Evolutionary conservation across 352 stramenopile species (phyloP), one percentile per base, ranked within the genome.

Genomic region (Globisporangium camurandrum): DNA sequence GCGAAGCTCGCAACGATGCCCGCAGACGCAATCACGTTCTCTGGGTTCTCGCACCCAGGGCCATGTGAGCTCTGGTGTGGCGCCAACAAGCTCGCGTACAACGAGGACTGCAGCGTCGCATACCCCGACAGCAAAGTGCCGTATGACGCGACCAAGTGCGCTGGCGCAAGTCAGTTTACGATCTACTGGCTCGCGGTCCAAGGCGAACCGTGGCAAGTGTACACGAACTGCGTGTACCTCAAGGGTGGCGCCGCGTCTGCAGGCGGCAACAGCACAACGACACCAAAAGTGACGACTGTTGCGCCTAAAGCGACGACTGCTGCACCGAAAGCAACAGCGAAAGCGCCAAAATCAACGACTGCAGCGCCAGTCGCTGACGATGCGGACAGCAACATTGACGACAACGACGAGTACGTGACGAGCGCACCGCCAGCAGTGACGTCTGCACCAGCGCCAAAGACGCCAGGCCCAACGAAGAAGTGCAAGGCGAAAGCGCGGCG

Each of bases 161-260:
- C 40, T 1, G 56, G 57, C 8, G 54, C 61, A 12, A 51, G 61
- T 47, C 41, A 45, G 9, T 59, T 73, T 41, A 54, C 48, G 27
- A 49, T 88, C 43, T 81, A 82, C 69, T 88, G 73, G 76, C 54
- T 84, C 33, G 75, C 48, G 2, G 41, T 86, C 24, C 71, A 84
- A 38, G 60, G 66, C 26, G 52, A 49, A 0, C 67, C 67, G 26
- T 88, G 71, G 73, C 73, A 88, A 39, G 73, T 81, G 38, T 88
- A 86, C 46, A 77, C 54, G 11, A 61, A 84, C 60, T 84, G 71
- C 40, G 71, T 80, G 19, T 75, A 67, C 66, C 66, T 82, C 28
- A 49, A 39, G 19, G 45, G 43, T 2, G 51, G 43, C 59, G 67
- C 39, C 7, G 33, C 20, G 7, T 11, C 22, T 11, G 40, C 49